Base-by-base conservation (phyloP, 768 basidiomycete species). In the Kwoniella pini region DNA sequence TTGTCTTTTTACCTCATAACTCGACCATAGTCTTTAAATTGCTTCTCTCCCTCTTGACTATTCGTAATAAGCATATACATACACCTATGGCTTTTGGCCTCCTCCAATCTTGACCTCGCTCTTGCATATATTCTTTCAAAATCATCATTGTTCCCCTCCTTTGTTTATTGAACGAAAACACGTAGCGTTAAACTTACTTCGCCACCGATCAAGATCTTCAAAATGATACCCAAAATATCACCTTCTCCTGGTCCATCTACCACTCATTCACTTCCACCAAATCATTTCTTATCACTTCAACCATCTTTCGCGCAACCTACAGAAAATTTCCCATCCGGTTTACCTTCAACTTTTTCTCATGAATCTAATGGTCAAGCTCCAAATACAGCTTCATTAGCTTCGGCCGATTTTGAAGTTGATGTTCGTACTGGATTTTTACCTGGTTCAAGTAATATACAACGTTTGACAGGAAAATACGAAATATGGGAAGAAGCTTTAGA, bases 321-420 rank as follows among this genome's bases (percentile, higher is more conserved):
- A 26, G 60, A 33, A 3, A 44, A 51, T 4, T 60, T 63, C 27
- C 62, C 65, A 40, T 65, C 69, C 11, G 60, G 69, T 27, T 54
- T 22, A 12, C 69, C 62, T 22, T 60, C 68, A 17, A 74, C 71
- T 0, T 73, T 62, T 13, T 64, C 68, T 15, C 70, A 70, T 54
- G 58, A 46, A 24, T 70, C 74, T 9, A 53, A 64, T 50, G 70
- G 69, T 68, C 65, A 69, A 11, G 78, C 77, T 7, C 74, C 78
- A 13, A 85, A 85, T 62, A 84, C 83, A 13, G 82, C 84, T 21
- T 87, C 88, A 12, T 84, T 89, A 60, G 87, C 88, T 10, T 87
- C 88, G 2, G 88, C 89, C 66, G 89, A 89, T 81, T 98, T 91
- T 81, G 92, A 97, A 75, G 89, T 98, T 61, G 91, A 94, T 75